Evolutionary conservation across 352 stramenopile genomes (phyloP).

Genomic region (Phytophthora palmivora): DNA sequence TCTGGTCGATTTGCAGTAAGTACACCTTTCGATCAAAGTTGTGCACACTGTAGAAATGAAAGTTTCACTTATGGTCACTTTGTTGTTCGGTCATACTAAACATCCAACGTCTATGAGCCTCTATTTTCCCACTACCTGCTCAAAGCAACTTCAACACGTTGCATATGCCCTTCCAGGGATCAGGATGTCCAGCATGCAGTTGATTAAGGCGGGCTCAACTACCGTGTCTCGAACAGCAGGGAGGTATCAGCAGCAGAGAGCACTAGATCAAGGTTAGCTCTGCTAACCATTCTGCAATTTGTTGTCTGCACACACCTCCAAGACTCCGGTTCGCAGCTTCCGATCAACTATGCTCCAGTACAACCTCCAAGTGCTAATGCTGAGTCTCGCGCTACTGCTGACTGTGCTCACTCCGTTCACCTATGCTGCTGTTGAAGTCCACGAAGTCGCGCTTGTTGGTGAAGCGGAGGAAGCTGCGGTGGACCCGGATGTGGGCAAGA

Average conservation of each 20-base stretch:
- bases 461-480: conserved; percentile 6
- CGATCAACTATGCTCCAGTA: conserved; percentile 7
- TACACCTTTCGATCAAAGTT: neutral
- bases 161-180: conserved; percentile 9
- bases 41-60: no score
- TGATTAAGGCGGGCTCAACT: conserved; percentile 1
- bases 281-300: conserved; percentile 8
- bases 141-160: conserved; percentile 8
- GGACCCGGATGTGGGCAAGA: conserved; percentile 19
- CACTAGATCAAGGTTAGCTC: neutral
- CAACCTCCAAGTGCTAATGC: neutral
- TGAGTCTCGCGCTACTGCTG: conserved; percentile 6
- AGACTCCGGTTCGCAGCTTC: neutral
- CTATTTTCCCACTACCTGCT: conserved; percentile 3
- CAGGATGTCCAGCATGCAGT: neutral
- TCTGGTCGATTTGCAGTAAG: conserved; percentile 16
- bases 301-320: neutral
- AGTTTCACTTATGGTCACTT: neutral
- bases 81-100: neutral
- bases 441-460: conserved; percentile 5
- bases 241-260: neutral
- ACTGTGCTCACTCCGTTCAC: neutral
- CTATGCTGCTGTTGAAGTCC: conserved; percentile 6
- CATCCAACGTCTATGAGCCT: neutral
- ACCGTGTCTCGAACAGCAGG: neutral